Evolutionary conservation across 2,329 filamentous ascomycete species (phyloP), one percentile per base, ranked within the genome.

Genomic region (Cryphonectria japonica): DNA sequence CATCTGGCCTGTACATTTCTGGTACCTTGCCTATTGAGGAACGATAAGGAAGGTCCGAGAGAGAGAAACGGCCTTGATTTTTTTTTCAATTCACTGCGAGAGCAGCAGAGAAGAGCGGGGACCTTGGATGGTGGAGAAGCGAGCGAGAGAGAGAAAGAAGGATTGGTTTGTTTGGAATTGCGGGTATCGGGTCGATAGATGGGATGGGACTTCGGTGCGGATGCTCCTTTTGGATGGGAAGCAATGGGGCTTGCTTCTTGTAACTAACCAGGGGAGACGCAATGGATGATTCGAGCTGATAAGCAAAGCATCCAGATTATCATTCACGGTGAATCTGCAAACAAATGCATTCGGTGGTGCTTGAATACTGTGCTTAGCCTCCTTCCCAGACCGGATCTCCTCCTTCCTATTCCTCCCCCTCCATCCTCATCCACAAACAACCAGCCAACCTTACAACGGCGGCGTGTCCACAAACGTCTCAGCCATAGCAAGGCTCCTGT

Each of bases 391-490:
- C 1, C 16, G 8, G 34, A 11, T 11, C 32, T 7, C 57, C n/a
- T 57, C 57, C n/a, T 57, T 5, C n/a, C n/a, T 26, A 11, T 7
- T 32, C 6, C 54, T 29, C 13, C 22, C 34, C 13, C 60, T 13
- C 32, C 5, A 1, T 19, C 32, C 46, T 34, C 14, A 46, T 11
- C 22, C 37, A n/a, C 14, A n/a, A 29, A 0, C n/a, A 32, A 3
- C 41, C 41, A 52, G 13, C 63, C 59, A 34, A 5, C 34, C 22
- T 57, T 60, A 65, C 52, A 69, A 19, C 39, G 50, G 34, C 43
- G 68, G 68, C 29, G 68, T 69, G 57, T 69, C 68, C n/a, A 54
- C 61, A 29, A 60, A 69, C 7, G 29, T 39, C 9, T 54, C 68
- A 29, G 50, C 26, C 50, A 59, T 50, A 39, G 61, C 19, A 29